These are phyloP conservation scores for Fusarium penzigii DNA, from an alignment of 2,329 filamentous ascomycete genomes.

Conservation along the genomic window DNA sequence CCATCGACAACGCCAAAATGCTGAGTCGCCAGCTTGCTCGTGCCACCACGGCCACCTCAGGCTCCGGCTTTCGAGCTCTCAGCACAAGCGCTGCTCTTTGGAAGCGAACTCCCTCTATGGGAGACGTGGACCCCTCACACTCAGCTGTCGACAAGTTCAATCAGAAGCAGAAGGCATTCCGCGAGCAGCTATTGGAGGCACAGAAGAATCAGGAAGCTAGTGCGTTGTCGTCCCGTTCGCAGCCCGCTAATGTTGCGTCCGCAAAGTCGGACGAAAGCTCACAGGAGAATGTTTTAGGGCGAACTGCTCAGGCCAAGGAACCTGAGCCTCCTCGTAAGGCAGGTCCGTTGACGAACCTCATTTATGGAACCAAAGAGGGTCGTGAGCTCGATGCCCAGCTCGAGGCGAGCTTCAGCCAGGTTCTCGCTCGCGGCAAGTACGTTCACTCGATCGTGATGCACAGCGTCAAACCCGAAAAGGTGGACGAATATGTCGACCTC, in stretches of 20 bases:
- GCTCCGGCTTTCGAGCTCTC: constrained; percentile 56
- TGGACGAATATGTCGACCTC: constrained; percentile 89
- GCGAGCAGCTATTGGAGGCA: constrained; percentile 74
- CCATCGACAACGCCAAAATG: constrained; percentile 39
- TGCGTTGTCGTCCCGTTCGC: constrained; percentile 53
- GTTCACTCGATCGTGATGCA: constrained; percentile 98
- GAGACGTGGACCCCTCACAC: constrained; percentile 71
- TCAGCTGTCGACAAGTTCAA: constrained; percentile 76
- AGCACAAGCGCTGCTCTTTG: constrained; percentile 51
- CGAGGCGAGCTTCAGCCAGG: constrained; percentile 92
- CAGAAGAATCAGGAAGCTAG: constrained; percentile 86
- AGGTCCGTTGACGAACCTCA: constrained; percentile 78
- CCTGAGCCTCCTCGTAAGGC: constrained; percentile 65
- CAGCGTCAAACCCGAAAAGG: constrained; percentile 91
- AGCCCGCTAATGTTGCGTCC: constrained; percentile 46
- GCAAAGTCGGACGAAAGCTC: constrained; percentile 41
- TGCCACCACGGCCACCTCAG: constrained; percentile 43
- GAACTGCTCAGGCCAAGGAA: constrained; percentile 56
- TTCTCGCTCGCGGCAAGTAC: constrained; percentile 94
- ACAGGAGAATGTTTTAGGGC: constrained; percentile 38
- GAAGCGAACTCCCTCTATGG: constrained; percentile 69
- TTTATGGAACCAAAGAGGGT: constrained; percentile 96
- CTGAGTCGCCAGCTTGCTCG: constrained; percentile 53
- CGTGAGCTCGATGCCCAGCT: constrained; percentile 94
- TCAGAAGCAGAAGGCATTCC: constrained; percentile 81